Evolutionary conservation across 176 grass and related monocot species (phyloP).

Genomic region (Olyra latifolia): DNA sequence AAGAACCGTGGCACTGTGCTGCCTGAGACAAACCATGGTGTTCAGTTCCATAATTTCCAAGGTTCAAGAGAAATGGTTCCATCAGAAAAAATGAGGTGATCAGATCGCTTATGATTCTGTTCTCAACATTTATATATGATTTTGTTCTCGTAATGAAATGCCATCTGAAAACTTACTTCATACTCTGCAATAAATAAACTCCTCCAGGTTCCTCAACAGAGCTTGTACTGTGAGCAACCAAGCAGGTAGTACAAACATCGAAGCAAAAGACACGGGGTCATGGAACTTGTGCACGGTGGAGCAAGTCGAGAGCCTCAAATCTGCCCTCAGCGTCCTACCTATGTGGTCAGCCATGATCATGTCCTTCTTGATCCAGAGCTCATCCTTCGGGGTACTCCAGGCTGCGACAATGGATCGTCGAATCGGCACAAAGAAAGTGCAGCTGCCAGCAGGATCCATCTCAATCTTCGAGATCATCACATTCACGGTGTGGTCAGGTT

Average conservation of each 20-base stretch:
- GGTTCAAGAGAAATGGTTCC: not conserved
- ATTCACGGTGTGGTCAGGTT: slow-evolving; percentile 35
- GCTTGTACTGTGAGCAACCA: slow-evolving; percentile 32
- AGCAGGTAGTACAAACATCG: not conserved
- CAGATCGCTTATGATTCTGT: not conserved
- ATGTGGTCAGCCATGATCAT: slow-evolving; percentile 51
- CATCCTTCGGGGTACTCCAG: slow-evolving; percentile 42
- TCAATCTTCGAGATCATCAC: slow-evolving; percentile 32
- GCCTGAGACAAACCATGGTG: not conserved
- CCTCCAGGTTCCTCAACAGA: slow-evolving; percentile 47
- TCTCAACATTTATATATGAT: not conserved
- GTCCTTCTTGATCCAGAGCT: slow-evolving; percentile 29
- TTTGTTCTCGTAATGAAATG: too few relatives aligned
- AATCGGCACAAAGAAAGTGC: not conserved
- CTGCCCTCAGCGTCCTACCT: slow-evolving; percentile 38
- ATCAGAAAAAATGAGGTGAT: slow-evolving; percentile 37
- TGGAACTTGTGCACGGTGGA: slow-evolving; percentile 36
- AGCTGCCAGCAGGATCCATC: slow-evolving; percentile 41
- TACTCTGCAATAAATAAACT: not conserved
- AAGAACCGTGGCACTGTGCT: slow-evolving; percentile 29
- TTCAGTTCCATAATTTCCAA: not conserved
- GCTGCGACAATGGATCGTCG: slow-evolving; percentile 40
- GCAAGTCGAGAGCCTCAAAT: slow-evolving; percentile 45
- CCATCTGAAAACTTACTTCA: not conserved
- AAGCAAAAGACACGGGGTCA: not conserved